Evolutionary conservation across 2,329 filamentous ascomycete species (phyloP).

Genomic region (Calycina marina): DNA sequence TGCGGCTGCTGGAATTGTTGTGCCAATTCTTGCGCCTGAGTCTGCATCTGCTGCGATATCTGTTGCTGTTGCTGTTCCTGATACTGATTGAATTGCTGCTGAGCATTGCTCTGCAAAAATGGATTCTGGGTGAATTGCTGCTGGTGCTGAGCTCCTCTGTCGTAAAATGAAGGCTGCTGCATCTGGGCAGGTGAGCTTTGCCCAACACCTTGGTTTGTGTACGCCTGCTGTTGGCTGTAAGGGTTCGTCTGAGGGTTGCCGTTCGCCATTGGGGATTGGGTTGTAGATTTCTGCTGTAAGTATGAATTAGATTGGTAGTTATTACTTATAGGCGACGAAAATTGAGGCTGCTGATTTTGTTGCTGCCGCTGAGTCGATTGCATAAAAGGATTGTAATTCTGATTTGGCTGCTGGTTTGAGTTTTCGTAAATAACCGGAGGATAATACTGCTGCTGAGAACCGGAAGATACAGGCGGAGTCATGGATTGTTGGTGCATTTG

Average conservation of each 20-base stretch:
- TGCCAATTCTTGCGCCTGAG: constrained; percentile 23
- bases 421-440: constrained; percentile 19
- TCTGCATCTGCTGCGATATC: constrained; percentile 23
- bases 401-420: constrained; percentile 10
- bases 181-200: constrained; percentile 22
- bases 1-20: constrained; percentile 26
- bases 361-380: constrained; percentile 10
- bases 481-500: constrained; percentile 24
- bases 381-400: constrained; percentile 21
- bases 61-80: constrained; percentile 2
- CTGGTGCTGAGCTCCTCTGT: constrained; percentile 8
- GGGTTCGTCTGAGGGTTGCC: constrained; percentile 23
- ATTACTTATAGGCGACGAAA: constrained; percentile 10
- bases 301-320: constrained; percentile 27
- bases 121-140: constrained; percentile 16
- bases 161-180: constrained; percentile 16
- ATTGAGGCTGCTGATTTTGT: constrained; percentile 7
- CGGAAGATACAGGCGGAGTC: constrained; percentile 21
- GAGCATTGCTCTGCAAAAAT: constrained; percentile 10
- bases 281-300: constrained; percentile 22
- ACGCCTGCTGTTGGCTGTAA: constrained; percentile 25
- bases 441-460: constrained; percentile 20
- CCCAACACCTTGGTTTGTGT: constrained; percentile 1
- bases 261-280: constrained; percentile 1
- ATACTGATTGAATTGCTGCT: constrained; percentile 8